Conservation (phyloP, 2,329 filamentous ascomycete species). For the Pseudogymnoascus sp. region DNA sequence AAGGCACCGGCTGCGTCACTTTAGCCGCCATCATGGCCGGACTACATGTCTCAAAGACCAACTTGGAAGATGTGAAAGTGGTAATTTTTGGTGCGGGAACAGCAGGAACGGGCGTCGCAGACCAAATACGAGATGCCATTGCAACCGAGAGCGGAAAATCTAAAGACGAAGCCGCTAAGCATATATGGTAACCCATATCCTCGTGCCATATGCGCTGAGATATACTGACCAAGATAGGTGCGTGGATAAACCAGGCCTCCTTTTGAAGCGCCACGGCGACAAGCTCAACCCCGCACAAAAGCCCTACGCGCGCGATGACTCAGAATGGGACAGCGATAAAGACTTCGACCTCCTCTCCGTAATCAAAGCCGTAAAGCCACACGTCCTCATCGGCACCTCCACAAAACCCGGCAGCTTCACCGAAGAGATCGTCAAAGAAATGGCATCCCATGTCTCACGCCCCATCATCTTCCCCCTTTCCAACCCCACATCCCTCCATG, state of each 20-base stretch:
- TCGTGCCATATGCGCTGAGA: not conserved
- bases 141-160: constrained; percentile 56
- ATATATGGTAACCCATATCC: constrained; percentile 57
- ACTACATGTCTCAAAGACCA: constrained; percentile 58
- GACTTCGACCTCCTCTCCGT: constrained; percentile 55
- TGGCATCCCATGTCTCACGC: constrained; percentile 63
- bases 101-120: constrained; percentile 77
- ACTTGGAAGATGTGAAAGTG: constrained; percentile 60
- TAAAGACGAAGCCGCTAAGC: constrained; percentile 65
- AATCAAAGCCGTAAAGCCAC: constrained; percentile 63
- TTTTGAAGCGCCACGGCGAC: constrained; percentile 56
- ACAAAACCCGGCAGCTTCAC: constrained; percentile 71
- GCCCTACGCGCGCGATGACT: constrained; percentile 54
- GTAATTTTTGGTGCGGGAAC: constrained; percentile 75
- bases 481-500: constrained; percentile 77
- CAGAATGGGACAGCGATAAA: constrained; percentile 53
- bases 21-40: constrained; percentile 74
- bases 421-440: constrained; percentile 56
- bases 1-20: constrained; percentile 82
- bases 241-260: constrained; percentile 72
- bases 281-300: constrained; percentile 59
- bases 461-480: constrained; percentile 78
- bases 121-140: constrained; percentile 75
- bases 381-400: constrained; percentile 77
- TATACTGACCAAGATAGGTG: constrained; percentile 44